Evolutionary conservation across 1,284 basidiomycete species (phyloP).

Genomic region (Veloporphyrellus conicus): DNA sequence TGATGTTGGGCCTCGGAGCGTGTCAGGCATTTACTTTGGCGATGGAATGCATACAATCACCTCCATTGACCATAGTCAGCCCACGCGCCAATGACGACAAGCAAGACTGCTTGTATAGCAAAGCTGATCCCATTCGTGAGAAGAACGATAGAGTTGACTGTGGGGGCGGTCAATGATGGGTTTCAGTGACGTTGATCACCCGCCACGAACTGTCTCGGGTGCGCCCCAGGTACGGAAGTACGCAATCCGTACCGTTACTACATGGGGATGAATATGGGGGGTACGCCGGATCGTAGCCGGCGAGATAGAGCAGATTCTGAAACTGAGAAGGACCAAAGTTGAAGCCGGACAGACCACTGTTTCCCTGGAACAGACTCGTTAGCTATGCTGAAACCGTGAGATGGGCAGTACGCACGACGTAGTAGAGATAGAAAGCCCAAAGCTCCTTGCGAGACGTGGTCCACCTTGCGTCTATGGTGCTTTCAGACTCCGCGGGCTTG

Average conservation of each 20-base stretch:
- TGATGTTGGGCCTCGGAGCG: constrained; percentile 61
- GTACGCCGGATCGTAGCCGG: constrained; percentile 62
- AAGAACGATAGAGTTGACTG: constrained; percentile 74
- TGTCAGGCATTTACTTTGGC: constrained; percentile 8
- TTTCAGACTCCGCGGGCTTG: background rate
- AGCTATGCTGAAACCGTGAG: background rate
- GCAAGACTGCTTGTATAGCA: constrained; percentile 63
- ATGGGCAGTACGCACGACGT: constrained; percentile 40
- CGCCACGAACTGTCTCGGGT: constrained; percentile 54
- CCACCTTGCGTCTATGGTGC: background rate
- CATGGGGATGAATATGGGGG: constrained; percentile 54
- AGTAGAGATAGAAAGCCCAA: constrained; percentile 71
- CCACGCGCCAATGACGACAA: constrained; percentile 67
- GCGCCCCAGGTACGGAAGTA: constrained; percentile 62
- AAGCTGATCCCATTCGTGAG: constrained; percentile 74
- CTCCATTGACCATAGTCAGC: constrained; percentile 77
- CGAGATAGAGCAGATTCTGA: constrained; percentile 69
- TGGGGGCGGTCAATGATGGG: background rate
- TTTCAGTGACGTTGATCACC: background rate
- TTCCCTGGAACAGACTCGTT: constrained; percentile 41
- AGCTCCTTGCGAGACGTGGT: constrained; percentile 56
- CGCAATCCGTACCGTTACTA: constrained; percentile 48
- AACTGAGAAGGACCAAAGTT: constrained; percentile 75
- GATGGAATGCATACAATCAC: constrained; percentile 28
- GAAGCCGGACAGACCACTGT: constrained; percentile 69